A percentile compares a stretch with the other conserved stretches of the same genome.
Conservation (phyloP, 768 basidiomycete genomes). For the Leucocoprinus sp. region DNA sequence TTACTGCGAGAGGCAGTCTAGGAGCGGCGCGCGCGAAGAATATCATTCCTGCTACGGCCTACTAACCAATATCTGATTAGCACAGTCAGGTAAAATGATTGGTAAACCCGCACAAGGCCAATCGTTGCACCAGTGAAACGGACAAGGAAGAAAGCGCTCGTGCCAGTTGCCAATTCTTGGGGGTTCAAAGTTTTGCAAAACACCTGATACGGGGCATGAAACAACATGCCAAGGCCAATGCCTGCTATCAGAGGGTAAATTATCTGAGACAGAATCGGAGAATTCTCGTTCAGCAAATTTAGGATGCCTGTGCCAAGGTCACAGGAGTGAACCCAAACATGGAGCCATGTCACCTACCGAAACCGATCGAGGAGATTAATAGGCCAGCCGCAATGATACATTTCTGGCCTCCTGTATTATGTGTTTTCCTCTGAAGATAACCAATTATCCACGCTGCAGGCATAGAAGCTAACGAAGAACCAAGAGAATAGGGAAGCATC, state of each 20-base stretch:
- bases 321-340: conserved; percentile 8
- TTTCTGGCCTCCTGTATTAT: conserved; percentile 58
- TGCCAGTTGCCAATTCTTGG: conserved; percentile 66
- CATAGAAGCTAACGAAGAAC: conserved; percentile 78
- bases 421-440: conserved; percentile 48
- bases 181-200: conserved; percentile 61
- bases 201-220: conserved; percentile 80
- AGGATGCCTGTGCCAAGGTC: conserved; percentile 48
- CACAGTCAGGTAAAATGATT: neutral
- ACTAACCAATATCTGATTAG: conserved; percentile 14
- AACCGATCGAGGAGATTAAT: conserved; percentile 58
- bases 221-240: conserved; percentile 73
- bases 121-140: conserved; percentile 81
- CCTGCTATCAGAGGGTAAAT: conserved; percentile 67
- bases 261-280: conserved; percentile 36
- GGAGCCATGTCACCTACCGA: conserved; percentile 42
- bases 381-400: conserved; percentile 57
- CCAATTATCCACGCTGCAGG: conserved; percentile 81
- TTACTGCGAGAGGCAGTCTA: conserved; percentile 41
- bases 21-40: conserved; percentile 48
- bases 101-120: conserved; percentile 50
- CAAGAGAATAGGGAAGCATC: conserved; percentile 78
- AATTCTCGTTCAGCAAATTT: conserved; percentile 47
- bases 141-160: conserved; percentile 82
- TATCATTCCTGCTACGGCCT: conserved; percentile 74